phyloP scores from a whole-genome alignment of 805 yeast species.

The Isabelozyma gotoi region DNA sequence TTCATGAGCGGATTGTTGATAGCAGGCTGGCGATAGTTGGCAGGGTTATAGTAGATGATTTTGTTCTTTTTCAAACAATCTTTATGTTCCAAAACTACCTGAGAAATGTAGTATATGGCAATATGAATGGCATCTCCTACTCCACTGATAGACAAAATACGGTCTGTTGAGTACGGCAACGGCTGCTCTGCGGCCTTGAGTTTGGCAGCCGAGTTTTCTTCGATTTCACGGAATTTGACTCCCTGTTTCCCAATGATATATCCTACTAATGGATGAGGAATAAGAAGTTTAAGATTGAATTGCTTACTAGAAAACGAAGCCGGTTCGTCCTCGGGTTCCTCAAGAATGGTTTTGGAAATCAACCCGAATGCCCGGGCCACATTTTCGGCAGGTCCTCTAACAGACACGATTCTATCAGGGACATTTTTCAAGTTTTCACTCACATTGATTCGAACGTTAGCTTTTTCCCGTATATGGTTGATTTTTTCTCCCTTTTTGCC shows the following conservation, averaged over 20 bases:
- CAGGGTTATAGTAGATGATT: slow-evolving; percentile 59
- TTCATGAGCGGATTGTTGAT: slow-evolving; percentile 12
- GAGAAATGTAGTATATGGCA: slow-evolving; percentile 73
- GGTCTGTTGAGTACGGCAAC: slow-evolving; percentile 74
- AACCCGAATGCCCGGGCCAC: slow-evolving; percentile 83
- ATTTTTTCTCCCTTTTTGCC: slow-evolving; percentile 82
- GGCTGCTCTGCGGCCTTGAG: slow-evolving; percentile 71
- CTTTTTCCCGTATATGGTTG: slow-evolving; percentile 58
- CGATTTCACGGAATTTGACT: slow-evolving; percentile 72
- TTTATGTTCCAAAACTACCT: slow-evolving; percentile 62
- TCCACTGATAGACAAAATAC: slow-evolving; percentile 68
- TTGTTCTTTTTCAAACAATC: slow-evolving; percentile 53
- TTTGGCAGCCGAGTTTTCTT: slow-evolving; percentile 76
- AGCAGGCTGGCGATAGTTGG: slow-evolving; percentile 32
- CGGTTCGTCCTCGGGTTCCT: slow-evolving; percentile 65
- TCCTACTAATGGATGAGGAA: slow-evolving; percentile 81
- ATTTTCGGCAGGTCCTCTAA: slow-evolving; percentile 71
- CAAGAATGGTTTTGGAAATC: slow-evolving; percentile 62
- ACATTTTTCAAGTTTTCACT: slow-evolving; percentile 71
- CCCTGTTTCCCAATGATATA: slow-evolving; percentile 80
- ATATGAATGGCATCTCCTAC: slow-evolving; percentile 87
- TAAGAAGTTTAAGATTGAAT: slow-evolving; percentile 57
- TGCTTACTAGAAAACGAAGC: slow-evolving; percentile 55
- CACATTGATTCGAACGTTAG: slow-evolving; percentile 66
- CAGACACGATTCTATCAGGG: slow-evolving; percentile 72